phyloP scores from a whole-genome alignment of 2,329 filamentous ascomycete genomes.

The Tolypocladium amazonense region DNA sequence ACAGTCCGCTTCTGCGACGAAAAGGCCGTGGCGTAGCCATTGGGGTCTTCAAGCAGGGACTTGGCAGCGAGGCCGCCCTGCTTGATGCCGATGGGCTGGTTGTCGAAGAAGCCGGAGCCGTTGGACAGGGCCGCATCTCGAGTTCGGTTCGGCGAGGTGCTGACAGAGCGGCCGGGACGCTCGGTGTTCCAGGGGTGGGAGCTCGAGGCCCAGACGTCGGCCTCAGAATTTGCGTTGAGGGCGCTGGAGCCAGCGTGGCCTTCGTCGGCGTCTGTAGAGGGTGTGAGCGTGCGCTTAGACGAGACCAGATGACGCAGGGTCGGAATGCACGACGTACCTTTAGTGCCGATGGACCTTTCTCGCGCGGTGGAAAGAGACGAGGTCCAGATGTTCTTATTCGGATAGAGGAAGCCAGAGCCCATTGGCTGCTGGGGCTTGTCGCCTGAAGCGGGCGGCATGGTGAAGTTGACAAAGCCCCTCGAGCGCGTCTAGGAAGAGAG shows the following conservation, averaged over 20 bases:
- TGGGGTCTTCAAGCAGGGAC: slow-evolving; percentile 12
- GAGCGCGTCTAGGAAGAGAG: slow-evolving; percentile 19
- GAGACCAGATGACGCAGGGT: neutral
- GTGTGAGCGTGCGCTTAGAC: slow-evolving; percentile 7
- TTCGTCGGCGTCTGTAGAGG: slow-evolving; percentile 16
- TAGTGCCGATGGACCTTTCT: slow-evolving; percentile 27
- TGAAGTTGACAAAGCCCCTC: slow-evolving; percentile 27
- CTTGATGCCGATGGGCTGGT: slow-evolving; percentile 32
- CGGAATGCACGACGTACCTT: slow-evolving; percentile 29
- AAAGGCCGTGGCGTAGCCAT: slow-evolving; percentile 14
- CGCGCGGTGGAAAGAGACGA: slow-evolving; percentile 30
- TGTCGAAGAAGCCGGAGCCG: slow-evolving; percentile 32
- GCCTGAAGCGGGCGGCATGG: slow-evolving; percentile 21
- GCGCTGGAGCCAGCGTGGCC: slow-evolving; percentile 57
- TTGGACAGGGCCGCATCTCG: slow-evolving; percentile 36
- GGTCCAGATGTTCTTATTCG: slow-evolving; percentile 26
- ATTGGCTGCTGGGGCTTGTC: slow-evolving; percentile 23
- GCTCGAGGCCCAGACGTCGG: slow-evolving; percentile 44
- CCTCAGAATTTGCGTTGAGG: slow-evolving; percentile 57
- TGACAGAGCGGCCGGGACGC: slow-evolving; percentile 29
- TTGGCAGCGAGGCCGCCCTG: slow-evolving; percentile 14
- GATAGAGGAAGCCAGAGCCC: slow-evolving; percentile 31
- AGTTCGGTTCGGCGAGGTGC: slow-evolving; percentile 47
- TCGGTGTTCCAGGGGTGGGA: slow-evolving; percentile 51
- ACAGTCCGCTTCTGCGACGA: slow-evolving; percentile 19